These are phyloP conservation scores for Aquilaria malaccensis DNA, from an alignment of 345 rosid genomes.

Conservation along the genomic window DNA sequence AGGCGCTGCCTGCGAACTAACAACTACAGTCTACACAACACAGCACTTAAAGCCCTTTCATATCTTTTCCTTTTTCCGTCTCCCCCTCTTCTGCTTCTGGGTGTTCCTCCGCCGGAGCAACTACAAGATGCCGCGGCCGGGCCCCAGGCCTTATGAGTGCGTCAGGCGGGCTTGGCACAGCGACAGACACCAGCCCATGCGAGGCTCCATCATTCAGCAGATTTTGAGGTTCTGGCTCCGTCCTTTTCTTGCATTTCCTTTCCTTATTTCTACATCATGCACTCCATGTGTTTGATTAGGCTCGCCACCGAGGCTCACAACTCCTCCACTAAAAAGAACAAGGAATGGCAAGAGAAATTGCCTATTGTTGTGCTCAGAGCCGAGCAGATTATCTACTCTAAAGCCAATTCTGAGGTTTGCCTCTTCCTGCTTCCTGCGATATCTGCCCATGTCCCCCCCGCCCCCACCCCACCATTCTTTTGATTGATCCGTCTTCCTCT, in stretches of 20 bases:
- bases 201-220: slow-evolving; percentile 85
- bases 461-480: background rate
- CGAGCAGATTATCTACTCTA: slow-evolving; percentile 96
- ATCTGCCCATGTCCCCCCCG: too few species aligned
- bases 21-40: too few species aligned
- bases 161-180: slow-evolving; percentile 97
- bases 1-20: too few species aligned
- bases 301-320: slow-evolving; percentile 57
- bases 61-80: background rate
- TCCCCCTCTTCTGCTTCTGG: background rate
- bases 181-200: slow-evolving; percentile 79
- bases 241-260: slow-evolving; percentile 4
- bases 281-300: slow-evolving; percentile 42
- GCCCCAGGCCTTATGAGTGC: slow-evolving; percentile 95
- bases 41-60: too few species aligned
- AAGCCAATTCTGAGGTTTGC: slow-evolving; percentile 92
- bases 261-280: slow-evolving; percentile 13
- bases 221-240: slow-evolving; percentile 74
- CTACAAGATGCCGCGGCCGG: slow-evolving; percentile 79
- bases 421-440: too few species aligned
- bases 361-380: slow-evolving; percentile 76
- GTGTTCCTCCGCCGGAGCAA: slow-evolving; percentile 1
- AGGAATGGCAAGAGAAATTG: slow-evolving; percentile 89
- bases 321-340: slow-evolving; percentile 63
- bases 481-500: background rate